Base-by-base conservation (phyloP, 1,284 basidiomycete species). In the Sporisorium graminicola region DNA sequence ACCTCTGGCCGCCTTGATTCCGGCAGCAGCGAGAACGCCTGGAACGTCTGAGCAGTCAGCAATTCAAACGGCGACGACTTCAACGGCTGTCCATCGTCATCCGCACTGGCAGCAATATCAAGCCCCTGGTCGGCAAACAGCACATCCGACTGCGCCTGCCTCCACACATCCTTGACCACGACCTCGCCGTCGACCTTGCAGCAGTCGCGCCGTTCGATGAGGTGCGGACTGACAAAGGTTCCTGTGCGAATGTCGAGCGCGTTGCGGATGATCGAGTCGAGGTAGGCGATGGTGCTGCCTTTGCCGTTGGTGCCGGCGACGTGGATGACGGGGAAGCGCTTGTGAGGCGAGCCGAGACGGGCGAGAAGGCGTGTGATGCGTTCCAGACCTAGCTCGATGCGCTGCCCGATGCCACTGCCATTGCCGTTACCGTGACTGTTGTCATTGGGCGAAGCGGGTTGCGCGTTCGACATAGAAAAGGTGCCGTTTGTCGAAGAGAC, bases 261-360 rank as follows among this genome's bases (percentile, higher is more conserved):
- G 43, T 77, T 66, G 0, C 91, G 89, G 16, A 98, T 87, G 73
- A 94, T 91, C 20, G 92, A 92, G 5, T 94, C 90, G 14, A 98
- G 87, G 57, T 95, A 88, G 2, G 92, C 91, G 9, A 94, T 92
- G 12, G 95, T 93, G 67, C 92, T 95, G 29, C 97, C 97, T 86
- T 99, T 99, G 31, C 96, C 96, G 86, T 99, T 99, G 0, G 97
- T 99, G 0, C 97, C 96, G 5, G 94, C 92, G 57, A 99, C 90
- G 83, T 99, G 97, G 42, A 95, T 89, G 1, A 95, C 94, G 0
- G 95, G 95, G 2, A 94, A 90, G 0, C 87, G 90, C 80, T 92
- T 91, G 0, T 89, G 87, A 0, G 91, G 91, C 5, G 78, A 77
- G 12, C 58, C 59, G 2, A 98, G 88, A 58, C 88, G 85, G 5